Evolutionary conservation across 2,329 filamentous ascomycete genomes (phyloP), one percentile per base, ranked within the genome.

Genomic region (Hypoxylon sp.): DNA sequence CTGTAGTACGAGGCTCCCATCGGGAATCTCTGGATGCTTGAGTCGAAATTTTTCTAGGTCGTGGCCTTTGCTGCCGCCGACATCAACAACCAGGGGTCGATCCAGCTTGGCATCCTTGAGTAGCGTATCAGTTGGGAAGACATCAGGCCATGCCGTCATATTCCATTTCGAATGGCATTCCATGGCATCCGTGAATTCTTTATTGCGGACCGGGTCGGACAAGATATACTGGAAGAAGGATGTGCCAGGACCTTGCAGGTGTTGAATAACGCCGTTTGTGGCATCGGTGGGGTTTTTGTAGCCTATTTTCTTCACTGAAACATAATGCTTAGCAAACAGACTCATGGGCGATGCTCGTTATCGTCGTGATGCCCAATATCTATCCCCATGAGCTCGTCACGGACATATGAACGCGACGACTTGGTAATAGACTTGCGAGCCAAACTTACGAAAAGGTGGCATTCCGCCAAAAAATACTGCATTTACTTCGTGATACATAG

Each of bases 81-180:
- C 65, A 19, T 78, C 80, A 34, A 78, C 78, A 0, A 75, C 75
- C 0, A 80, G 62, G 0, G 73, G 63, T 0, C 75, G 68, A 14
- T 74, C 76, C 1, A 70, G 67, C 43, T 75, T 75, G 4, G 71
- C 71, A 0, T 57, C 74, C 3, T 63, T 54, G 1, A 79, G 21
- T 5, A 80, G 56, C 5, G 65, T 72, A 0, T 77, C 70, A 7
- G 77, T 78, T 1, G 75, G 76, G 46, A 77, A 78, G 0, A 80
- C 65, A 5, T 79, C 76, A 0, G 75, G 69, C 79, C 79, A 81
- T 7, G 78, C 65, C 3, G 75, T 78, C 27, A 79, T 71, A 55
- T 79, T 81, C 65, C 78, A 76, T 50, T 75, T 75, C 21, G 77
- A 78, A 55, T 80, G 78, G 57, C 77, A 78, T 58, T 78, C 74